Evolutionary conservation across 148 eudicot genomes (phyloP).

Genomic region (Vaccinium corymbosum): DNA sequence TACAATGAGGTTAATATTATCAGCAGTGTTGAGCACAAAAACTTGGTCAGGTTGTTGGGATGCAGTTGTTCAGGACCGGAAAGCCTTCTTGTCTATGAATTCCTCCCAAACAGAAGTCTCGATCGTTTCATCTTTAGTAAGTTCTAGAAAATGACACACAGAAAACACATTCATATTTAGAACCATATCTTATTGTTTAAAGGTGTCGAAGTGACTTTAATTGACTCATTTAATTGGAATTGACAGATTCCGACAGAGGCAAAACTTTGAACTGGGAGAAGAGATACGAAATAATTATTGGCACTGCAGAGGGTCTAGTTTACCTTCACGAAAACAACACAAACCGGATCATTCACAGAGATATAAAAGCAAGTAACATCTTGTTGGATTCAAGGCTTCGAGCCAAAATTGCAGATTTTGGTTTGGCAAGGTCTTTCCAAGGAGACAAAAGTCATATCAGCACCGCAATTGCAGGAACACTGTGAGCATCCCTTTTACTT

Average conservation of each 20-base stretch:
- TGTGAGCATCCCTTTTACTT: constrained; percentile 29
- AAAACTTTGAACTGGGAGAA: constrained; percentile 41
- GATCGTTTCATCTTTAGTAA: constrained; percentile 59
- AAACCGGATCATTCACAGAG: constrained; percentile 51
- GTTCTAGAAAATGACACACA: neutral
- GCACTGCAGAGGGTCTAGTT: constrained; percentile 52
- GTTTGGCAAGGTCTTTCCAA: constrained; percentile 57
- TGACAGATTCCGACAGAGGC: constrained; percentile 33
- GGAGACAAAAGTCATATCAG: constrained; percentile 57
- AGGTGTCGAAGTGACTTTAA: neutral
- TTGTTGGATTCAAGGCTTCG: constrained; percentile 48
- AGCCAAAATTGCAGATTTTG: constrained; percentile 58
- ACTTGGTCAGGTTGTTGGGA: constrained; percentile 57
- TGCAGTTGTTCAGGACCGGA: constrained; percentile 67
- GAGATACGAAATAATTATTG: constrained; percentile 42
- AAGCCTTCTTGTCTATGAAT: constrained; percentile 66
- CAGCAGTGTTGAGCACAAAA: constrained; percentile 58
- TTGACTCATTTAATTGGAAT: neutral
- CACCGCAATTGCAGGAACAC: constrained; percentile 60
- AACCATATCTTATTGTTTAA: neutral
- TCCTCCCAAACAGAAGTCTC: constrained; percentile 48
- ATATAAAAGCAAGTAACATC: constrained; percentile 65
- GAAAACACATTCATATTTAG: neutral
- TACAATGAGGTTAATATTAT: constrained; percentile 63
- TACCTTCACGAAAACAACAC: constrained; percentile 54